Percentiles rank a stretch among this genome's conserved stretches.
These are phyloP conservation scores for Combretum micranthum DNA, from an alignment of 345 rosid species.

Conservation along the genomic window DNA sequence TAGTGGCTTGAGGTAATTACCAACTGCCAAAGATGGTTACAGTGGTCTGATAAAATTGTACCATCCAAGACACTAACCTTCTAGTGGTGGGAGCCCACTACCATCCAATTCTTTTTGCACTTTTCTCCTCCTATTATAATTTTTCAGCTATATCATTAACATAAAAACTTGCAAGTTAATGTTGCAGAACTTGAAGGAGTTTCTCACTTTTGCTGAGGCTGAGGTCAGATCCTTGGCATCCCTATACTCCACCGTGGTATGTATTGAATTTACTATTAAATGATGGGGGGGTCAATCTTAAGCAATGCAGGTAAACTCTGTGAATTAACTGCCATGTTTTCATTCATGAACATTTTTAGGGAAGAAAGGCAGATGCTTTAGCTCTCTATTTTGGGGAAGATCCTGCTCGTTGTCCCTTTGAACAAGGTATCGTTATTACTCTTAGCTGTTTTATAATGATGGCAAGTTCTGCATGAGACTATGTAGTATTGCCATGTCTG, in stretches of 20 bases:
- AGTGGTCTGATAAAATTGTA: too few species aligned
- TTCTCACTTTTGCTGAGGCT: conserved; percentile 63
- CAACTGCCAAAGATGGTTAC: too few species aligned
- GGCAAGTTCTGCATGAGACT: background rate
- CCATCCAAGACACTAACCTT: too few species aligned
- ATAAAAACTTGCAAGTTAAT: conserved; percentile 15
- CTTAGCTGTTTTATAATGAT: background rate
- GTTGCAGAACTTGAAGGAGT: conserved; percentile 57
- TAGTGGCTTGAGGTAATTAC: too few species aligned
- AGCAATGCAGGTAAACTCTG: too few species aligned
- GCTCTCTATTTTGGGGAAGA: conserved; percentile 85
- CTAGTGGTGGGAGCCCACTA: too few species aligned
- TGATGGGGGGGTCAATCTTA: background rate
- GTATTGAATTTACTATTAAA: conserved; percentile 7
- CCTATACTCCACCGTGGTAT: conserved; percentile 66
- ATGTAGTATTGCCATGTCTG: background rate
- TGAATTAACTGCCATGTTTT: conserved; percentile 1
- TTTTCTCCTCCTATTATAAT: too few species aligned
- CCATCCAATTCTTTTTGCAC: too few species aligned
- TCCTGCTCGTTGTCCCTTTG: conserved; percentile 82
- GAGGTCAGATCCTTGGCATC: conserved; percentile 68
- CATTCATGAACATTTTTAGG: conserved; percentile 33
- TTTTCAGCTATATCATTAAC: background rate
- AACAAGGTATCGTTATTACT: conserved; percentile 49
- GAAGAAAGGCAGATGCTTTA: conserved; percentile 78